Base-by-base conservation (phyloP, 2,329 filamentous ascomycete species). In the Raffaelea deltoideospora region DNA sequence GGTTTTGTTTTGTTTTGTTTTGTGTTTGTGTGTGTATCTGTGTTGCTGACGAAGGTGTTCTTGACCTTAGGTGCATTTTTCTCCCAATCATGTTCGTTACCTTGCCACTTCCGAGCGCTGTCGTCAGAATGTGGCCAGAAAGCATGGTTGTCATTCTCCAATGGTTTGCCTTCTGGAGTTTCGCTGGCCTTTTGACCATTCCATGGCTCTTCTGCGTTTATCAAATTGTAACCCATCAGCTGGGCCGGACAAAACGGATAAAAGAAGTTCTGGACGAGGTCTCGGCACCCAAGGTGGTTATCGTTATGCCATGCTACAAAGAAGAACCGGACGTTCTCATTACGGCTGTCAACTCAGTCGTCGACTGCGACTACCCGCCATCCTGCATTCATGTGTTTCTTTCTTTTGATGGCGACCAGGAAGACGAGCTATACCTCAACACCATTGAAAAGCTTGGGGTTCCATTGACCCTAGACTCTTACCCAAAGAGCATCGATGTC, bases 261-360 rank as follows among this genome's bases (percentile, higher is more conserved):
- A 87, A 92, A 53, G 72, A 83, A 44, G 74, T 85, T 1, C 68
- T 95, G 35, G 84, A 94, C 53, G 84, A 92, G 52, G 63, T 72
- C 3, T 86, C 79, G 1, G 87, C 90, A 0, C 90, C 88, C 2
- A 96, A 96, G 57, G 81, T 93, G 14, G 85, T 95, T 44, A 81
- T 96, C 41, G 79, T 96, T 40, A 95, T 96, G 86, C 90, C 88
- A 5, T 92, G 87, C 51, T 96, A 94, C 62, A 85, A 90, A 51
- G 90, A 96, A 53, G 76, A 86, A 22, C 83, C 85, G 0, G 79
- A 83, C 1, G 69, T 93, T 11, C 67, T 96, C 33, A 66, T 95
- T 38, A 81, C 80, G 33, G 90, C 88, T 5, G 69, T 95, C 47
- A 78, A 95, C 58, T 95, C 88, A 0, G 78, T 96, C 24, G 85